A percentile compares a stretch with the other conserved stretches of the same genome.
Evolutionary conservation across 2,329 filamentous ascomycete species (phyloP).

Genomic region (Verticillium nubilum): DNA sequence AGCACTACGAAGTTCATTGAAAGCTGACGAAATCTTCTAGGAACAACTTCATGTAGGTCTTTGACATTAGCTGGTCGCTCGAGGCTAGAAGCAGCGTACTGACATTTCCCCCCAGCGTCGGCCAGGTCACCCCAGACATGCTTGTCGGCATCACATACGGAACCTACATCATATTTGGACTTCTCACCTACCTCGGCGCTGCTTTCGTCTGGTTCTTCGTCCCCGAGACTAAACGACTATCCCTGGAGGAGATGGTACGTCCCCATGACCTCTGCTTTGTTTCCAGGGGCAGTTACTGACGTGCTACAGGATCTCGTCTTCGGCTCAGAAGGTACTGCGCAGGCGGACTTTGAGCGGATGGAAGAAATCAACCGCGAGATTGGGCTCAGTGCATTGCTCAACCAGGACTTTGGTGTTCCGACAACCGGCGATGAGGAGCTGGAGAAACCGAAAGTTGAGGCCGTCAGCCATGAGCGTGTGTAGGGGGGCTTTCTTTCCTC

Average conservation of each 20-base stretch:
- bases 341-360: conserved; percentile 65
- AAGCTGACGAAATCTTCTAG: conserved; percentile 13
- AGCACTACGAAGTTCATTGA: neutral
- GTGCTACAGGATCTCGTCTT: conserved; percentile 54
- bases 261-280: too few species aligned
- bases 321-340: conserved; percentile 59
- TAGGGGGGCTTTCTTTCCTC: too few species aligned
- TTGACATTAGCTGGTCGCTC: too few species aligned
- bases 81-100: too few species aligned
- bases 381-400: conserved; percentile 46
- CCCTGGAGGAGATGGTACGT: conserved; percentile 58
- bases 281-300: neutral
- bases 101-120: conserved; percentile 33
- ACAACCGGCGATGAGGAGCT: neutral
- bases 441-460: neutral
- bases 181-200: conserved; percentile 58
- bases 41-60: conserved; percentile 47
- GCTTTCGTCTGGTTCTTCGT: conserved; percentile 59
- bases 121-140: conserved; percentile 66
- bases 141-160: conserved; percentile 60
- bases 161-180: conserved; percentile 66
- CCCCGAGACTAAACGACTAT: conserved; percentile 58
- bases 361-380: conserved; percentile 67
- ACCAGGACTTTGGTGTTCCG: neutral
- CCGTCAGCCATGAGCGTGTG: neutral